A percentile compares a stretch with the other conserved stretches of the same genome.
Conservation (phyloP, 176 grass and related monocot species). For the Hyparrhenia diplandra region DNA sequence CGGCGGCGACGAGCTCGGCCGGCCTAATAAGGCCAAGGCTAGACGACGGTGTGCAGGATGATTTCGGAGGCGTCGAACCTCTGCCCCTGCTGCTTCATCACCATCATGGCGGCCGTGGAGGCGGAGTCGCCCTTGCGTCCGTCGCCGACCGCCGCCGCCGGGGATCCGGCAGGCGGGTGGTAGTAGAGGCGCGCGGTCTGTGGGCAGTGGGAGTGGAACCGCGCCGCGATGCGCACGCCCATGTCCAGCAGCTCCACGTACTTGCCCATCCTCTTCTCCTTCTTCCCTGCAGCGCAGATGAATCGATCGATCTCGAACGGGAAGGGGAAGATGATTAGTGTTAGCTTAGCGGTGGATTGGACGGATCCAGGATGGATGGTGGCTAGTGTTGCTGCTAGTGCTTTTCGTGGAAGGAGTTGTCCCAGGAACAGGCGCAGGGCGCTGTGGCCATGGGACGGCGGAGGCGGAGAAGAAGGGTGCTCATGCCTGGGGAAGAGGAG, state of each 20-base stretch:
- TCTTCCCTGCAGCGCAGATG: neutral
- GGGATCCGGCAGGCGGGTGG: slow-evolving; percentile 40
- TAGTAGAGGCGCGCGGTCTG: slow-evolving; percentile 82
- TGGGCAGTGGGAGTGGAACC: slow-evolving; percentile 87
- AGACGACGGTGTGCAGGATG: slow-evolving; percentile 46
- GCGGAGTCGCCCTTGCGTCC: neutral
- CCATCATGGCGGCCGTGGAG: neutral
- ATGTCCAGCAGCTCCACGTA: slow-evolving; percentile 78
- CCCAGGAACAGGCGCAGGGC: slow-evolving; percentile 17
- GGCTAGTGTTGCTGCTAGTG: neutral
- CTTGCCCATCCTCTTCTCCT: slow-evolving; percentile 52
- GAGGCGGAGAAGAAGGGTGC: neutral
- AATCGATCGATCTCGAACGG: neutral
- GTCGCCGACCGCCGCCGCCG: neutral
- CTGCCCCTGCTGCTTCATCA: neutral
- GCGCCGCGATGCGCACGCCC: slow-evolving; percentile 73
- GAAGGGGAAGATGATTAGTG: too few species aligned
- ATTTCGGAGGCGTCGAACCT: slow-evolving; percentile 25
- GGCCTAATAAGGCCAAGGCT: too few species aligned
- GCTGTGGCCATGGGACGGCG: slow-evolving; percentile 30
- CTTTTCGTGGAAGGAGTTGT: slow-evolving; percentile 29
- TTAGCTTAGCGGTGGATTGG: neutral
- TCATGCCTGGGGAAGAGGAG: neutral
- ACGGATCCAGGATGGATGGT: neutral
- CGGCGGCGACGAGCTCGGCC: too few species aligned